phyloP scores from a whole-genome alignment of 345 rosid species.

The Corchorus olitorius region DNA sequence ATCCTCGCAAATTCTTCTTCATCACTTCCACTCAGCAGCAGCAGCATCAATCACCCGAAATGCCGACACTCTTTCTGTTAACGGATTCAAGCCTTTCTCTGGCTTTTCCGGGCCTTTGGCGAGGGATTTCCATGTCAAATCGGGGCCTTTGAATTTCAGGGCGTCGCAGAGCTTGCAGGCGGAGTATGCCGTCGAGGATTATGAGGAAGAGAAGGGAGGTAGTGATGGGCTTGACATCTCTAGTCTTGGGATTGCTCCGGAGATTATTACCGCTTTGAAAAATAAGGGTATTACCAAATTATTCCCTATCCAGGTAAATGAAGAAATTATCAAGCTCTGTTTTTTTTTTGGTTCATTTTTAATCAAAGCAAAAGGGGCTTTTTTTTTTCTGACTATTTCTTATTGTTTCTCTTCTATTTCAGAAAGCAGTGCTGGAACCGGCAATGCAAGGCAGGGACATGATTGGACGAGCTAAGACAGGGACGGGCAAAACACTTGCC shows the following conservation, averaged over 20 bases:
- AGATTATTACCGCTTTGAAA: constrained; percentile 73
- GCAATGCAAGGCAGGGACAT: constrained; percentile 96
- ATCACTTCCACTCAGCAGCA: constrained; percentile 1
- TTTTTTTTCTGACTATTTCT: not conserved
- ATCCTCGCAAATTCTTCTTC: constrained; percentile 6
- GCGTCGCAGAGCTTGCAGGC: constrained; percentile 42
- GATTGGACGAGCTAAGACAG: constrained; percentile 93
- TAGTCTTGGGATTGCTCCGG: constrained; percentile 69
- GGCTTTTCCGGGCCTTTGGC: not conserved
- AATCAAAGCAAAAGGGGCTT: not conserved
- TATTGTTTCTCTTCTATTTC: not conserved
- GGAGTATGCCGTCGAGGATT: constrained; percentile 58
- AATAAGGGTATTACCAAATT: constrained; percentile 63
- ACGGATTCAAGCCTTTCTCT: constrained; percentile 3
- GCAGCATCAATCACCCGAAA: not conserved
- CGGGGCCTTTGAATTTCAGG: constrained; percentile 52
- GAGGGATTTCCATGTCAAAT: constrained; percentile 53
- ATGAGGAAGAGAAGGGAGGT: constrained; percentile 40
- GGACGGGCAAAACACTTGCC: constrained; percentile 98
- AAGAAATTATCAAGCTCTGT: not conserved
- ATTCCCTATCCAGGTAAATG: constrained; percentile 85
- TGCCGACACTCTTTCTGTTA: not conserved
- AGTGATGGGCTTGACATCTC: constrained; percentile 69
- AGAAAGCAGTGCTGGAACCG: constrained; percentile 95
- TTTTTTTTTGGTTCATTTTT: no score